A percentile compares a stretch with the other conserved stretches of the same genome.
phyloP scores from a whole-genome alignment of 2,329 filamentous ascomycete species.

The Colletotrichum sp. region DNA sequence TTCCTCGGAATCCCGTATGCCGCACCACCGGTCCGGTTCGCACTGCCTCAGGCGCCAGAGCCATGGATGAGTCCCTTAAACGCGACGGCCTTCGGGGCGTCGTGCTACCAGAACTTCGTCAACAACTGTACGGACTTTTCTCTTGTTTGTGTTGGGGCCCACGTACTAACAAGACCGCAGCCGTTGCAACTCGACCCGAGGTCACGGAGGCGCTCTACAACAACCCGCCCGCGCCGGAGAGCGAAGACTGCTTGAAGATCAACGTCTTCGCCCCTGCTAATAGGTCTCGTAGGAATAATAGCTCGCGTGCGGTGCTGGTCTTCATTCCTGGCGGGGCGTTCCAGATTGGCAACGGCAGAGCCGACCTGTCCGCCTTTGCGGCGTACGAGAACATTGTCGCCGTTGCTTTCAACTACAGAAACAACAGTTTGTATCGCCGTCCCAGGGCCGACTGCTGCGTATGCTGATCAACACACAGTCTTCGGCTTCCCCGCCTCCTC shows the following conservation, averaged over 20 bases:
- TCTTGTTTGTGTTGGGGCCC: background rate
- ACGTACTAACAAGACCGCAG: background rate
- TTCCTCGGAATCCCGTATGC: conserved; percentile 60
- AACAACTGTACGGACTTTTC: background rate
- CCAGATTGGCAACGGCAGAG: conserved; percentile 25
- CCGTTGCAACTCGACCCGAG: background rate
- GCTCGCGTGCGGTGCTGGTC: conserved; percentile 23
- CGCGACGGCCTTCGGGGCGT: background rate
- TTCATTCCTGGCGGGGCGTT: conserved; percentile 31
- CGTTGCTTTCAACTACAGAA: conserved; percentile 29
- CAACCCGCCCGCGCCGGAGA: conserved; percentile 14
- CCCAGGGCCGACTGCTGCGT: too few relatives aligned
- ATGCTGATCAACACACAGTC: background rate
- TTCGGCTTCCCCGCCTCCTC: background rate
- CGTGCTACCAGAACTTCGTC: background rate
- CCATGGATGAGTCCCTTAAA: background rate
- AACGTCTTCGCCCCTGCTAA: conserved; percentile 30
- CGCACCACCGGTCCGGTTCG: conserved; percentile 46
- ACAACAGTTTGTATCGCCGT: background rate
- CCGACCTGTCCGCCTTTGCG: conserved; percentile 28
- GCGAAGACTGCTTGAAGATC: conserved; percentile 32
- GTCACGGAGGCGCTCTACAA: background rate
- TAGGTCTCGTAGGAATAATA: background rate
- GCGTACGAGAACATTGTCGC: conserved; percentile 30
- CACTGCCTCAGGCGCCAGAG: background rate